phyloP scores from a whole-genome alignment of 176 grass and related monocot species.

The Rhynchospora pubera region DNA sequence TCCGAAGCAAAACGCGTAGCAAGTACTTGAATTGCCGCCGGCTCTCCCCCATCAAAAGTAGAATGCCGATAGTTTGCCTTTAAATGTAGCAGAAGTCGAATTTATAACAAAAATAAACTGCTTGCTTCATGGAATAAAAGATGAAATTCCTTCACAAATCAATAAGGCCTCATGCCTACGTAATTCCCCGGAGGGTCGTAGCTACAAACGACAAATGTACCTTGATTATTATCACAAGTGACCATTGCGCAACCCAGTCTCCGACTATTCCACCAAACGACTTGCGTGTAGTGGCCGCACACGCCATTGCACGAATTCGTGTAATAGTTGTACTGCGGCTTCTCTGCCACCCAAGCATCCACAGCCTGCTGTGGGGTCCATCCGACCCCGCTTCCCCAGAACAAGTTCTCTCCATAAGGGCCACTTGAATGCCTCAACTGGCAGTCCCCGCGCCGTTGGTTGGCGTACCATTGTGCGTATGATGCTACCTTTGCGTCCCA shows the following conservation, averaged over 20 bases:
- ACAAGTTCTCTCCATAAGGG: slow-evolving; percentile 85
- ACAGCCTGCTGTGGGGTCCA: slow-evolving; percentile 58
- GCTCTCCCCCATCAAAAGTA: background rate
- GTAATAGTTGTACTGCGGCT: slow-evolving; percentile 48
- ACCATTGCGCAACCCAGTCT: slow-evolving; percentile 48
- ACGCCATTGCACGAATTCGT: slow-evolving; percentile 51
- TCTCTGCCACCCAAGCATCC: slow-evolving; percentile 52
- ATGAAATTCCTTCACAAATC: background rate
- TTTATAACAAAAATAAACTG: background rate
- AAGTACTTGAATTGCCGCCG: background rate
- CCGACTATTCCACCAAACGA: slow-evolving; percentile 42
- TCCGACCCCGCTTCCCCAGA: slow-evolving; percentile 63
- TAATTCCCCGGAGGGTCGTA: slow-evolving; percentile 75
- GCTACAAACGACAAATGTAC: slow-evolving; percentile 66
- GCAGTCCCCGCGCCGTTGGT: slow-evolving; percentile 54
- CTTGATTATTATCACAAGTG: slow-evolving; percentile 28
- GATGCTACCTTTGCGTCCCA: slow-evolving; percentile 50
- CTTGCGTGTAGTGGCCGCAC: slow-evolving; percentile 89
- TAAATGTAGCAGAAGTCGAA: background rate
- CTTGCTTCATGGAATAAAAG: background rate
- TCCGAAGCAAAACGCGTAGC: background rate
- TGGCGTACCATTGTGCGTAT: slow-evolving; percentile 57
- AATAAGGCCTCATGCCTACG: slow-evolving; percentile 55
- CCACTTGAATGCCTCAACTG: slow-evolving; percentile 61
- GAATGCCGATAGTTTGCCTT: background rate